Base-by-base conservation (phyloP, 495 filamentous ascomycete species). In the Hyaloscypha finlandica region DNA sequence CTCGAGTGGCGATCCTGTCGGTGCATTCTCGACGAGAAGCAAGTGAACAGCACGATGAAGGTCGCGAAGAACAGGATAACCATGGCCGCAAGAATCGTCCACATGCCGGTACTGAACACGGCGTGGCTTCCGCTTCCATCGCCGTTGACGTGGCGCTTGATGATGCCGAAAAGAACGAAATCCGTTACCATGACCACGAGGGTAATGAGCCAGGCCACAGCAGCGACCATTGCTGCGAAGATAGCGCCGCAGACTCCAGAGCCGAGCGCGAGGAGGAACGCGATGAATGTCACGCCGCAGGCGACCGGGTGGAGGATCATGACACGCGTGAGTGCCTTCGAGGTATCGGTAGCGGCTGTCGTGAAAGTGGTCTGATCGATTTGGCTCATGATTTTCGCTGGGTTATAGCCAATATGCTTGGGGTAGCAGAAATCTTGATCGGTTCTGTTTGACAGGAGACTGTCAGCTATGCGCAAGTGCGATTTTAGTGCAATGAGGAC, bases 281-380 rank as follows among this genome's bases (percentile, higher is more conserved):
- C 81, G 73, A 88, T 81, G 77, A 88, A 87, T 65, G 80, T 77
- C 19, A 88, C 66, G 22, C 77, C 85, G 61, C 80, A 82, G 5
- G 82, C 85, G 74, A 89, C 79, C 11, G 86, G 86, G 76, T 89
- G 86, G 58, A 89, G 79, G 61, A 89, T 70, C 82, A 89, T 83
- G 59, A 82, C 84, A 60, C 76, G 78, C 19, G 86, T 88, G 6
- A 89, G 78, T 0, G 69, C 73, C 39, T 77, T 76, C n/a, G 83
- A 68, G 29, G 82, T 81, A 70, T 78, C 73, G 29, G 68, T 68
- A 8, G 79, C 74, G 67, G 72, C 72, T 14, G 76, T 73, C 67
- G 75, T 73, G 54, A 81, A 84, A 14, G 71, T 55, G 51, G 77
- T 76, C 61, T 70, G 66, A 48, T 76, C 77, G 30, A 81, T 70